Evolutionary conservation across 202 grass and related monocot species (phyloP), one percentile per base, ranked within the genome.

Genomic region (Musa balbisiana): DNA sequence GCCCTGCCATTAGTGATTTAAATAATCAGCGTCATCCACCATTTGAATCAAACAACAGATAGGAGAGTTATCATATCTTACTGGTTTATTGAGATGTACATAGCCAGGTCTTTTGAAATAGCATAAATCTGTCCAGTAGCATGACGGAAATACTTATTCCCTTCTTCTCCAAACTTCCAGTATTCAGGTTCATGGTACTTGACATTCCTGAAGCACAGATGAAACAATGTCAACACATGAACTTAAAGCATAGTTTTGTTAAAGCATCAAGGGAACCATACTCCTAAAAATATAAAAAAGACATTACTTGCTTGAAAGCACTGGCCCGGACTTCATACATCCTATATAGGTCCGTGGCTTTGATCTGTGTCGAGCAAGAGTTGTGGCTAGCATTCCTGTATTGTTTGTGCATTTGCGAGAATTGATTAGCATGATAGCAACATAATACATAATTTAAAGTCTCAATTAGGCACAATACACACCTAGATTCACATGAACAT

Each of bases 401-500:
- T 62, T 49, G 8, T 8, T 43, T 43, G 33, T 43, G 16, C 49
- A 49, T 43, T n/a, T 21, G 27, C 51, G 0, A 8, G n/a, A 5
- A 51, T 51, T 51, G 11, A 17, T n/a, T 33, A 20, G 17, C 27
- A n/a, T 16, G 16, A 33, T 11, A 15, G 10, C 9, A 51, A 51
- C 25, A 33, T 51, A 51, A 13, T 51, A 17, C 27, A 20, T 51
- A 70, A 22, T 4, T 12, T 70, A n/a, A 51, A 50, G 51, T 14
- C 17, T 19, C 43, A 21, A 11, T 2, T 5, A n/a, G 67, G 50
- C 49, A 14, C 11, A 21, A 12, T 51, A 22, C 67, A 21, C 27
- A 75, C 73, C 73, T 75, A 75, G 16, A 75, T 75, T 75, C 27
- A 75, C 73, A 75, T 75, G 73, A 60, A 75, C 52, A 75, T 75